Conservation (phyloP, 768 basidiomycete genomes). For the Pleurotus pulmonarius region DNA sequence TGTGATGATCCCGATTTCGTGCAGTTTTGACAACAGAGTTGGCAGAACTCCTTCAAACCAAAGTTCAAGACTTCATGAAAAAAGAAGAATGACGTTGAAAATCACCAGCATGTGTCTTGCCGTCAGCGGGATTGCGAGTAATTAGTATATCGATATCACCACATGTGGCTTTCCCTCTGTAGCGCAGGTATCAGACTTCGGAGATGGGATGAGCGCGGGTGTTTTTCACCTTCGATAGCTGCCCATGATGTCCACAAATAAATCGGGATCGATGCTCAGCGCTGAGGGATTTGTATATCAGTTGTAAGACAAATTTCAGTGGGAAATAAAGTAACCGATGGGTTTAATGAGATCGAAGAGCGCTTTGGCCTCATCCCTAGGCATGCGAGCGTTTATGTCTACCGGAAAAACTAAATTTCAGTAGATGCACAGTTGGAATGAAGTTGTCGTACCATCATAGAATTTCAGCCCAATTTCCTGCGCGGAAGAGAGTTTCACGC, state of each 20-base stretch:
- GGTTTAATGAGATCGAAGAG: constrained; percentile 73
- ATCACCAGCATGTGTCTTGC: constrained; percentile 68
- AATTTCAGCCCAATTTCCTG: constrained; percentile 68
- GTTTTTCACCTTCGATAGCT: constrained; percentile 70
- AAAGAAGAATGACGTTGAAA: not conserved
- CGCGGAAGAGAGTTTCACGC: constrained; percentile 51
- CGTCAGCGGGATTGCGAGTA: constrained; percentile 70
- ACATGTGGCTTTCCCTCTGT: constrained; percentile 76
- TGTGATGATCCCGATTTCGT: constrained; percentile 58
- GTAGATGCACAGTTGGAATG: not conserved
- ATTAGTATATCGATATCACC: constrained; percentile 93
- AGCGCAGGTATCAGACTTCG: not conserved
- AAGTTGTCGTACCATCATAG: constrained; percentile 55
- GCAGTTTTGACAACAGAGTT: constrained; percentile 54
- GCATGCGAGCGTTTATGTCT: constrained; percentile 88
- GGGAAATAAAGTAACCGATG: constrained; percentile 45
- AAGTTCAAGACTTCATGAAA: not conserved
- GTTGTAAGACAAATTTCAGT: not conserved
- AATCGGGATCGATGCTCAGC: constrained; percentile 60
- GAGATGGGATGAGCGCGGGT: constrained; percentile 2
- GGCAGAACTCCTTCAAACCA: constrained; percentile 51
- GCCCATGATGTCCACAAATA: constrained; percentile 88
- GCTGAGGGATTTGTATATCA: constrained; percentile 36
- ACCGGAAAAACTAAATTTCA: not conserved
- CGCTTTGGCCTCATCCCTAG: constrained; percentile 69